These are phyloP conservation scores for Neonectria faginata DNA, from an alignment of 2,329 filamentous ascomycete genomes.

Conservation along the genomic window DNA sequence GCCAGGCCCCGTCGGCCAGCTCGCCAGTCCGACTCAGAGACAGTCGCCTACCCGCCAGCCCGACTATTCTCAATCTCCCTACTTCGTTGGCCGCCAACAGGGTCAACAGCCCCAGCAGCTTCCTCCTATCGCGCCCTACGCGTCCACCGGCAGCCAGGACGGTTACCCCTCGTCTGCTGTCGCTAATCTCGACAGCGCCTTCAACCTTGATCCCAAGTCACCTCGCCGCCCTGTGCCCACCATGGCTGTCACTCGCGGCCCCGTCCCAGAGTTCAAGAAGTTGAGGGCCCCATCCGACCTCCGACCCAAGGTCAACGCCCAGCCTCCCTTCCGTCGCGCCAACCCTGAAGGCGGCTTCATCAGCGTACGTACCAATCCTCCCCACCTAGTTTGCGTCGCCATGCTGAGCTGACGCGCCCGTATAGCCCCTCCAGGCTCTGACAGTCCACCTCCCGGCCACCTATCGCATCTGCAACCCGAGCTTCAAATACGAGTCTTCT, in stretches of 20 bases:
- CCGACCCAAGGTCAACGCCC: conserved; percentile 83
- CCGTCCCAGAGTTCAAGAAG: conserved; percentile 89
- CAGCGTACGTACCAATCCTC: conserved; percentile 72
- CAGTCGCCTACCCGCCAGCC: conserved; percentile 83
- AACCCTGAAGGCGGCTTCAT: conserved; percentile 98
- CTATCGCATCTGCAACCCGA: conserved; percentile 97
- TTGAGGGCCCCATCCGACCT: conserved; percentile 79
- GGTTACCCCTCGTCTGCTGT: conserved; percentile 80
- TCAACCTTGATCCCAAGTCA: conserved; percentile 67
- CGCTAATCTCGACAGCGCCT: conserved; percentile 76
- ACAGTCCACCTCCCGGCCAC: conserved; percentile 93
- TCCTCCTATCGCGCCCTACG: conserved; percentile 78
- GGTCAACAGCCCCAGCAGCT: conserved; percentile 80
- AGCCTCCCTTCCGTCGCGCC: conserved; percentile 91
- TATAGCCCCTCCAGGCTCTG: conserved; percentile 90
- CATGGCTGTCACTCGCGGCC: conserved; percentile 66
- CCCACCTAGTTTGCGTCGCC: background rate
- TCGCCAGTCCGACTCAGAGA: conserved; percentile 67
- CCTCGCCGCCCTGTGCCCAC: conserved; percentile 65
- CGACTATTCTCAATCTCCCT: conserved; percentile 70
- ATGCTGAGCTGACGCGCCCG: conserved; percentile 30
- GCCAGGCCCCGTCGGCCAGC: conserved; percentile 70
- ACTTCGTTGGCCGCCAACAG: conserved; percentile 61
- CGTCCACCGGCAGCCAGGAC: conserved; percentile 68
- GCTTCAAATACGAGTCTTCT: conserved; percentile 98